Evolutionary conservation across 345 rosid genomes (phyloP).

Genomic region (Acer saccharum): DNA sequence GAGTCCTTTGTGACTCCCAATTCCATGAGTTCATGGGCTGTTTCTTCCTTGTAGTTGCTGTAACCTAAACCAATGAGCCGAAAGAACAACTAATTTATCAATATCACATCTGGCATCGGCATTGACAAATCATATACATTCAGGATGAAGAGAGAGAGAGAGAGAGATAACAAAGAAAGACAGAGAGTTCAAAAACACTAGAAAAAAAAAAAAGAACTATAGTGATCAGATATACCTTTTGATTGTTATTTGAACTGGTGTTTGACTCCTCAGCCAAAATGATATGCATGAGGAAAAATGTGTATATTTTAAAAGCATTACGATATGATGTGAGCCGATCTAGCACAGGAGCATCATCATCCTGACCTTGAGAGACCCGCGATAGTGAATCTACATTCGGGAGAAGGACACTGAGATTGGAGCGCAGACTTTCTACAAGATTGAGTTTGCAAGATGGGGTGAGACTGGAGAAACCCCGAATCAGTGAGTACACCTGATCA

Average conservation of each 20-base stretch:
- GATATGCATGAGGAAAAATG: constrained; percentile 74
- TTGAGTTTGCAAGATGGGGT: constrained; percentile 60
- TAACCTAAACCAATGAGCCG: constrained; percentile 47
- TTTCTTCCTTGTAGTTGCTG: constrained; percentile 66
- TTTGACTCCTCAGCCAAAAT: constrained; percentile 61
- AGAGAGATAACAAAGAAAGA: neutral
- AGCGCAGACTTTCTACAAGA: constrained; percentile 80
- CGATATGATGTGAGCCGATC: constrained; percentile 72
- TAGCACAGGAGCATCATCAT: constrained; percentile 45
- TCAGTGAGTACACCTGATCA: constrained; percentile 79
- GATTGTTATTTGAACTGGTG: constrained; percentile 37
- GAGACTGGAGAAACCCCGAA: constrained; percentile 55
- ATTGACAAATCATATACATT: neutral
- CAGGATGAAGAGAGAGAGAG: neutral
- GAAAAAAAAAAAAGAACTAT: neutral
- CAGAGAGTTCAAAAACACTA: neutral
- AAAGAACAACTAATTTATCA: constrained; percentile 17
- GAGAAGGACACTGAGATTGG: constrained; percentile 90
- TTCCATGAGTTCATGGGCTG: constrained; percentile 66
- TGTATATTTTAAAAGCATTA: constrained; percentile 91
- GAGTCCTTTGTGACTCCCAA: constrained; percentile 85
- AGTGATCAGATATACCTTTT: constrained; percentile 49
- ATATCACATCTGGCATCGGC: constrained; percentile 3
- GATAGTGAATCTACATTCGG: constrained; percentile 88
- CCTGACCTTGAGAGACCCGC: constrained; percentile 53